Evolutionary conservation across 148 eudicot species (phyloP).

Genomic region (Camellia japonica): DNA sequence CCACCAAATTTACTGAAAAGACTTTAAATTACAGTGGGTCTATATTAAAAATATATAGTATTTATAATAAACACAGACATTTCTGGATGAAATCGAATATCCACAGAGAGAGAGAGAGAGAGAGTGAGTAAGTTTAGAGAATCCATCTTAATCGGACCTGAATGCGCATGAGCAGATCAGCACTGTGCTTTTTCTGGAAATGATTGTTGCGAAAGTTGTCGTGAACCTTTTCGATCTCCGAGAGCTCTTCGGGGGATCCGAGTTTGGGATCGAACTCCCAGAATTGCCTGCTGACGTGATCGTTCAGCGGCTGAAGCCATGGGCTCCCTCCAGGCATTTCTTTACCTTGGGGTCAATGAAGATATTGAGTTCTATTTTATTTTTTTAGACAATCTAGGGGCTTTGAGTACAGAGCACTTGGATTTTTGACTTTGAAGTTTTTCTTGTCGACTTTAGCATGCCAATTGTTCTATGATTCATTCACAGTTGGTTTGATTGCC

Average conservation of each 20-base stretch:
- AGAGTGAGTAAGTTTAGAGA: neutral
- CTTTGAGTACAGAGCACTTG: too few species aligned
- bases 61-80: neutral
- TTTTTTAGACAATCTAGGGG: too few species aligned
- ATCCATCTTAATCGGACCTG: constrained; percentile 41
- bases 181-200: constrained; percentile 67
- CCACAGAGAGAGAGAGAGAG: neutral
- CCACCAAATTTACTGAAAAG: neutral
- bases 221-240: constrained; percentile 59
- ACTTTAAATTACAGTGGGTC: neutral
- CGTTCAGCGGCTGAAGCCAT: constrained; percentile 62
- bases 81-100: neutral
- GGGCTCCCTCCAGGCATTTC: constrained; percentile 43
- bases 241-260: constrained; percentile 62
- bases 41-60: neutral
- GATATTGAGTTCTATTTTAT: too few species aligned
- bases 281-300: constrained; percentile 77
- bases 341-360: too few species aligned
- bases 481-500: too few species aligned
- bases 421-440: too few species aligned
- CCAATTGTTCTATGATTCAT: too few species aligned
- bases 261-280: constrained; percentile 84
- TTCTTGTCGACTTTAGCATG: too few species aligned
- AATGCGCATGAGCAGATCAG: constrained; percentile 86
- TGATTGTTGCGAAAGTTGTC: constrained; percentile 52